Evolutionary conservation across 2,329 filamentous ascomycete species (phyloP).

Genomic region (Calonectria pteridis): DNA sequence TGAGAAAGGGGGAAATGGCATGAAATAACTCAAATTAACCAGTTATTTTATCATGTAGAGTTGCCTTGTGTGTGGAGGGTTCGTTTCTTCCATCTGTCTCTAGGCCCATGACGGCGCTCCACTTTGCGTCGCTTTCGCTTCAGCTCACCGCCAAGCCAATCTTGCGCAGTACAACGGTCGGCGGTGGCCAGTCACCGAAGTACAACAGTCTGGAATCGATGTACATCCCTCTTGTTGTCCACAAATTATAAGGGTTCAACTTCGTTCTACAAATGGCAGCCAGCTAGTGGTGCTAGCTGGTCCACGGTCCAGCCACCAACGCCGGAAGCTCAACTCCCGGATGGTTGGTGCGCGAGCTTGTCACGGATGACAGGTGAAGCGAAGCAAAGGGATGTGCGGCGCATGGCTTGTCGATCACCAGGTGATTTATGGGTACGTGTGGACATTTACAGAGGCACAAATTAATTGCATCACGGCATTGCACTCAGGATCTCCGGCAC

Average conservation of each 20-base stretch:
- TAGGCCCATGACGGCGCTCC: neutral
- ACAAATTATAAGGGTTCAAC: neutral
- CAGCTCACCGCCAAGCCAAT: neutral
- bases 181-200: neutral
- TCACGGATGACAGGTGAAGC: neutral
- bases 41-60: neutral
- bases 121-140: neutral
- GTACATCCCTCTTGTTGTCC: neutral
- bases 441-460: neutral
- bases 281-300: neutral
- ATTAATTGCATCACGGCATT: neutral
- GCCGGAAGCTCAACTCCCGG: neutral
- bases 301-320: neutral
- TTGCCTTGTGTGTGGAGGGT: neutral
- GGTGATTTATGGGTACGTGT: neutral
- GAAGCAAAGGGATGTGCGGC: neutral
- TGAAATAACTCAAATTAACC: neutral
- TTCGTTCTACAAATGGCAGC: neutral
- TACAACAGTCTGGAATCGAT: neutral
- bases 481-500: neutral
- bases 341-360: neutral
- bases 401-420: conserved; percentile 3
- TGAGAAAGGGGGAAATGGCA: neutral
- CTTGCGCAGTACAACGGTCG: neutral
- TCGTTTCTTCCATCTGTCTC: neutral